These are phyloP conservation scores for Rutstroemia sp. DNA, from an alignment of 2,329 filamentous ascomycete species.

Conservation along the genomic window DNA sequence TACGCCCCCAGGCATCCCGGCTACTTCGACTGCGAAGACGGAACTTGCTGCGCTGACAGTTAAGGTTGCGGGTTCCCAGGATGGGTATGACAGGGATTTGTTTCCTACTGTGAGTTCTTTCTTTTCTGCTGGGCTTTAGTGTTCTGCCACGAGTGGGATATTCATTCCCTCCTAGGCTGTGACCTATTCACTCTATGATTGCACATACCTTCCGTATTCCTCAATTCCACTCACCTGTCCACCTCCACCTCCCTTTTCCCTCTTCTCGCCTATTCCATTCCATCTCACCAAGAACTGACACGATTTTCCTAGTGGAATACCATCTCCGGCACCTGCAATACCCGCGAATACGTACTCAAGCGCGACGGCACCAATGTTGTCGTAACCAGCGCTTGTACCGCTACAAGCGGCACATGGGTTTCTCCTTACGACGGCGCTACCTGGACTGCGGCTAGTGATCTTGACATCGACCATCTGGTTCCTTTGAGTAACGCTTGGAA, in stretches of 20 bases:
- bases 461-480: slow-evolving; percentile 82
- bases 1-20: slow-evolving; percentile 56
- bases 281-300: too few relatives aligned
- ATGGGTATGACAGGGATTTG: slow-evolving; percentile 55
- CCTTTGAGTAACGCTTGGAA: slow-evolving; percentile 77
- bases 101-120: slow-evolving; percentile 43
- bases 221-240: background rate
- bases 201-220: background rate
- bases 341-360: slow-evolving; percentile 63
- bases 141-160: too few relatives aligned
- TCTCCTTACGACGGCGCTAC: slow-evolving; percentile 67
- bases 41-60: slow-evolving; percentile 54
- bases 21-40: slow-evolving; percentile 45
- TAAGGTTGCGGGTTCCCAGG: slow-evolving; percentile 43
- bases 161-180: background rate
- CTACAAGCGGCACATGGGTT: slow-evolving; percentile 61
- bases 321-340: slow-evolving; percentile 60
- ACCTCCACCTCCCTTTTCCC: background rate
- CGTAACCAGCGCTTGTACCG: slow-evolving; percentile 49
- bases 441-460: slow-evolving; percentile 60
- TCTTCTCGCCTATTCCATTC: background rate
- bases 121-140: background rate
- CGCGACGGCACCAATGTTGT: slow-evolving; percentile 63
- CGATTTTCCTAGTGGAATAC: slow-evolving; percentile 35
- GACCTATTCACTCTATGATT: too few relatives aligned